phyloP scores from a whole-genome alignment of 2,329 filamentous ascomycete species.

The Colletotrichum sp. region DNA sequence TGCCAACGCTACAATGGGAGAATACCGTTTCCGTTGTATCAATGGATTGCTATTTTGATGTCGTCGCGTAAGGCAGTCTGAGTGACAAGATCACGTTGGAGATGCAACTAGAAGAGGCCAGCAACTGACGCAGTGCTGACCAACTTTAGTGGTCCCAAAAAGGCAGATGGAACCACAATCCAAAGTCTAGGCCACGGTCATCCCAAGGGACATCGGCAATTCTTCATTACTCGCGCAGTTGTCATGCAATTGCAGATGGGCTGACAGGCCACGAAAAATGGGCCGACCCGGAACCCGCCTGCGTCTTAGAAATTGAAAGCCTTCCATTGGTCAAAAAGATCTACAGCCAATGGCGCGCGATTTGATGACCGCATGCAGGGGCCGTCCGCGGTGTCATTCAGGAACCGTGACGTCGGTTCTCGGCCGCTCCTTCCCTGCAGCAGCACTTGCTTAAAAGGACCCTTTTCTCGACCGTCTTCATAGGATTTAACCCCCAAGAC shows the following conservation, averaged over 20 bases:
- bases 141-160: neutral
- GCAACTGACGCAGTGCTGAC: neutral
- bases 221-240: neutral
- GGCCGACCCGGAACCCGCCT: neutral
- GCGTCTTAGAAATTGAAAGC: neutral
- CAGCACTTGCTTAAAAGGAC: conserved; percentile 12
- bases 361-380: conserved; percentile 10
- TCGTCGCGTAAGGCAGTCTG: too few relatives aligned
- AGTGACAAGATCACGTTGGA: too few relatives aligned
- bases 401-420: conserved; percentile 17
- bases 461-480: neutral
- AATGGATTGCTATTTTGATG: too few relatives aligned
- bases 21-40: too few relatives aligned
- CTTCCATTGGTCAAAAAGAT: neutral
- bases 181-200: neutral
- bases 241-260: conserved; percentile 8
- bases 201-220: neutral
- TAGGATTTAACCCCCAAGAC: neutral
- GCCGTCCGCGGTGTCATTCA: neutral
- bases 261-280: conserved; percentile 4
- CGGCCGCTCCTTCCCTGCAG: conserved; percentile 16
- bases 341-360: neutral
- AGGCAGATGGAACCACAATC: neutral
- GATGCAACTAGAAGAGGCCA: too few relatives aligned
- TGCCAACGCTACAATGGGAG: too few relatives aligned